Base-by-base conservation (phyloP, 176 grass and related monocot genomes). In the Oryza rufipogon region DNA sequence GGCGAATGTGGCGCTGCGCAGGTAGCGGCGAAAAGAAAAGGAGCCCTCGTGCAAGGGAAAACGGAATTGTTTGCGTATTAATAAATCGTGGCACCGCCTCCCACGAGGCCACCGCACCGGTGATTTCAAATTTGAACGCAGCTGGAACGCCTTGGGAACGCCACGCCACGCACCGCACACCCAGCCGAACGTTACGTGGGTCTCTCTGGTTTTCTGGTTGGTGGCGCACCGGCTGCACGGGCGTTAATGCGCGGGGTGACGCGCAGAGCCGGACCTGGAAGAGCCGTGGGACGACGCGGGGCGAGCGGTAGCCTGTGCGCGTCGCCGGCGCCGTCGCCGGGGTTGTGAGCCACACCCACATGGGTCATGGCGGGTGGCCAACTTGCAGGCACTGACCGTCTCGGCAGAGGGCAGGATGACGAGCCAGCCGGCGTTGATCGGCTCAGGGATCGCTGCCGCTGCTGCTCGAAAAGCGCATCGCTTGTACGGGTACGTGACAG, bases 91-190 rank as follows among this genome's bases (percentile, higher is more conserved):
- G 70, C 87, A 6, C 67, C 80, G 67, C 64, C 77, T 81, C 44
- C 78, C 82, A 39, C 0, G 44, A 11, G 76, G 48, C 45, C 44
- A 72, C 88, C 41, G 52, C 14, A 22, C 68, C 66, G 66, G 83
- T 33, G 58, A 80, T 26, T 90, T 90, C 89, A 83, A 90, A 90
- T 87, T 90, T 73, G 74, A 83, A 85, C 74, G 82, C 58, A 66
- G 15, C 25, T 30, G 54, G 72, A 71, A 17, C 33, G 51, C 51
- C 51, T 54, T 4, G 54, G 54, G 70, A 69, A 26, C 20, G 30
- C 63, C 28, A 7, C 58, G 34, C 41, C 13, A 67, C 72, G 25
- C 63, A 32, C 28, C 28, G 28, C 28, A 30, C 28, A 26, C 63
- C 1, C 25, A 80, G 9, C 44, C 23, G 77, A 68, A 68, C 77